phyloP scores from a whole-genome alignment of 768 basidiomycete species.

The Gelatoporia subvermispora region DNA sequence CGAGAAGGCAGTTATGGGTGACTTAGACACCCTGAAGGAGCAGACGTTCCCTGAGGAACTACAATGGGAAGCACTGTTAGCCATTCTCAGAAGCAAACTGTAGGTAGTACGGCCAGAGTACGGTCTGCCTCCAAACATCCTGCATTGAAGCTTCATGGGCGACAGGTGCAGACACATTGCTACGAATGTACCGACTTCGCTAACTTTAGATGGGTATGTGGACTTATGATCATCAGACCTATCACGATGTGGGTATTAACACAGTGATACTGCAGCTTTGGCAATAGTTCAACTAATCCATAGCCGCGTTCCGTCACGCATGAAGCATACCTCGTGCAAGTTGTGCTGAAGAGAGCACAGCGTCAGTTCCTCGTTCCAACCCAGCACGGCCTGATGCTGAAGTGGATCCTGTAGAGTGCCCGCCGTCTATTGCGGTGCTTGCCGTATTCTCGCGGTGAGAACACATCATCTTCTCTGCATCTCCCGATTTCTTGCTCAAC shows the following conservation, averaged over 20 bases:
- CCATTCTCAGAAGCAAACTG: constrained; percentile 67
- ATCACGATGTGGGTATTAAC: not conserved
- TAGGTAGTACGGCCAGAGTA: constrained; percentile 40
- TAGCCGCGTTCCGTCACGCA: constrained; percentile 78
- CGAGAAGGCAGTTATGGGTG: constrained; percentile 37
- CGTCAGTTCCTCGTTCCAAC: constrained; percentile 24
- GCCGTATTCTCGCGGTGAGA: constrained; percentile 50
- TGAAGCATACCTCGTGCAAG: constrained; percentile 76
- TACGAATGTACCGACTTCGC: constrained; percentile 36
- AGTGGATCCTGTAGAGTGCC: constrained; percentile 14
- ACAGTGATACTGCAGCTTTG: constrained; percentile 54
- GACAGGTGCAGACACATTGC: constrained; percentile 44
- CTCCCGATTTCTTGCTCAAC: not conserved
- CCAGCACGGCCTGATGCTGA: constrained; percentile 19
- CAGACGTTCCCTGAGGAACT: constrained; percentile 62
- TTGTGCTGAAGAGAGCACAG: constrained; percentile 65
- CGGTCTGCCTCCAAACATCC: not conserved
- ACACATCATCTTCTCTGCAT: no score
- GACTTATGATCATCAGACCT: not conserved
- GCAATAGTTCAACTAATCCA: constrained; percentile 76
- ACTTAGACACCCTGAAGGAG: constrained; percentile 38
- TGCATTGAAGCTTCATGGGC: not conserved
- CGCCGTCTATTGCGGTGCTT: constrained; percentile 72
- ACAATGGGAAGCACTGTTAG: constrained; percentile 67
- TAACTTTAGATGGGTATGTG: constrained; percentile 52